Evolutionary conservation across 1,284 basidiomycete species (phyloP).

Genomic region (Ceratobasidium sp.): DNA sequence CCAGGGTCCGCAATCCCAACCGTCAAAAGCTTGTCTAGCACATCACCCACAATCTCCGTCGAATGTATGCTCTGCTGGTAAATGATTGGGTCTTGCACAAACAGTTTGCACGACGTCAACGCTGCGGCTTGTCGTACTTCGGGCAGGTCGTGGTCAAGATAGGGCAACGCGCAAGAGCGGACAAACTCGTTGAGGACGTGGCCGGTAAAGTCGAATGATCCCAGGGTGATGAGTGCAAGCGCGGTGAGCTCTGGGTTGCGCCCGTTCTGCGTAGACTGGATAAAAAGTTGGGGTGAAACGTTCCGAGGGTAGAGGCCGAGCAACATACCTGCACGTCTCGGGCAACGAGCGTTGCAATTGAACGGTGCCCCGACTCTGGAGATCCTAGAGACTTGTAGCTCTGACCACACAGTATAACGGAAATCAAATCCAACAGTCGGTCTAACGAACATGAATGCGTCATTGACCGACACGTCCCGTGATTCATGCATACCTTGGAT

Average conservation of each 20-base stretch:
- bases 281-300: not conserved
- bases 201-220: slow-evolving; percentile 94
- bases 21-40: slow-evolving; percentile 95
- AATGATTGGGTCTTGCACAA: slow-evolving; percentile 95
- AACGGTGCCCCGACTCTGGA: slow-evolving; percentile 57
- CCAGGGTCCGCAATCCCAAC: slow-evolving; percentile 98
- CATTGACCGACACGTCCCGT: slow-evolving; percentile 16
- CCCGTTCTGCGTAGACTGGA: slow-evolving; percentile 44
- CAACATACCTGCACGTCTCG: slow-evolving; percentile 38
- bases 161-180: slow-evolving; percentile 90
- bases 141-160: slow-evolving; percentile 91
- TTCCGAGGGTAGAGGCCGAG: slow-evolving; percentile 47
- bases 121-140: slow-evolving; percentile 94
- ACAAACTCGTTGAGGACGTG: slow-evolving; percentile 98
- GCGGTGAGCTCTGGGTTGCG: slow-evolving; percentile 74
- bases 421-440: slow-evolving; percentile 85
- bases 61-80: slow-evolving; percentile 96
- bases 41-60: slow-evolving; percentile 97
- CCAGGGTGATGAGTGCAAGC: slow-evolving; percentile 88
- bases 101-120: slow-evolving; percentile 89
- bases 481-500: slow-evolving; percentile 78
- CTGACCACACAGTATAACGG: slow-evolving; percentile 82
- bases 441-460: slow-evolving; percentile 61
- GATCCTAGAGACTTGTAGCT: slow-evolving; percentile 88
- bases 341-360: slow-evolving; percentile 54